phyloP scores from a whole-genome alignment of 495 filamentous ascomycete species.

The Rhypophila decipiens region DNA sequence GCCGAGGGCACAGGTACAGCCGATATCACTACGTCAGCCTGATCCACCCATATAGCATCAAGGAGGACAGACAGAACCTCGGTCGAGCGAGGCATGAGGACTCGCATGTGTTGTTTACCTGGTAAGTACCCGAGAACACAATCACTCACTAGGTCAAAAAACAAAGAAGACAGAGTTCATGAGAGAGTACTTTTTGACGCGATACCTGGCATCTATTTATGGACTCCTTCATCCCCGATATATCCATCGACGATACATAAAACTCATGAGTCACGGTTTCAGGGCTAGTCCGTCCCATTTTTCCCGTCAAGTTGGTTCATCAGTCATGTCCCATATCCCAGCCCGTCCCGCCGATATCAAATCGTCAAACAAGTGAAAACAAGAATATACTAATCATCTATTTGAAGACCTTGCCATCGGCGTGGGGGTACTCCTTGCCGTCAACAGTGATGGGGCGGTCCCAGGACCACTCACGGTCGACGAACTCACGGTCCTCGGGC shows the following conservation, averaged over 20 bases:
- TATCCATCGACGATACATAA: conserved; percentile 19
- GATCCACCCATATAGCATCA: no score
- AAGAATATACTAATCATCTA: conserved; percentile 44
- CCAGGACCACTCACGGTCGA: conserved; percentile 80
- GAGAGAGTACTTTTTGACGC: conserved; percentile 6
- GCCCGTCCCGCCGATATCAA: conserved; percentile 9
- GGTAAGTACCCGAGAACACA: no score
- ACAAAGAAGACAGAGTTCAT: no score
- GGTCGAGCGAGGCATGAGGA: no score
- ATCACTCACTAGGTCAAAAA: no score
- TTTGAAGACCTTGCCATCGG: conserved; percentile 95
- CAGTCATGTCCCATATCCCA: conserved; percentile 30
- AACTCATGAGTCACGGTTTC: conserved; percentile 20
- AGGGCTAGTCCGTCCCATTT: conserved; percentile 13
- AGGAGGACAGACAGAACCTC: no score
- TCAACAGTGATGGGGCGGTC: conserved; percentile 72
- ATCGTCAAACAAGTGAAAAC: no score
- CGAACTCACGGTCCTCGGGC: conserved; percentile 71
- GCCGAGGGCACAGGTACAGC: no score
- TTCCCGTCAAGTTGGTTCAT: conserved; percentile 23
- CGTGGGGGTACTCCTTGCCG: conserved; percentile 72
- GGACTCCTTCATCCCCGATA: conserved; percentile 18
- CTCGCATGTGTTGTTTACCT: no score
- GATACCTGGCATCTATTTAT: conserved; percentile 20
- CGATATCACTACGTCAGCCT: no score